Evolutionary conservation across 202 grass and related monocot species (phyloP), one percentile per base, ranked within the genome.

Genomic region (Eragrostis tef): DNA sequence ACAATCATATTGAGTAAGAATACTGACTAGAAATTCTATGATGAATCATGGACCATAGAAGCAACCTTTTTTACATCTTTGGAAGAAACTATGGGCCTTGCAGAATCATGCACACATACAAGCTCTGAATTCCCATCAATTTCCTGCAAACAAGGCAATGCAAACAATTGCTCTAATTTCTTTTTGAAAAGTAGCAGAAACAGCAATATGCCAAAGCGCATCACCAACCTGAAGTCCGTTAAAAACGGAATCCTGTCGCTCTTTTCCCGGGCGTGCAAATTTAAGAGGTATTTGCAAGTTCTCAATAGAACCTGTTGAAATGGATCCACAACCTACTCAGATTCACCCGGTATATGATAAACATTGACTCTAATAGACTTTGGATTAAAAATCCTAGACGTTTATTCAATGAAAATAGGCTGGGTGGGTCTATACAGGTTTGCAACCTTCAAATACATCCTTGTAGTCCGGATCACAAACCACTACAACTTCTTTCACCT

Each of bases 61-160:
- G 5, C 73, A 80, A 95, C 96, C 96, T 98, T 99, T 89, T 88
- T 91, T 16, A 91, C 83, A 78, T 99, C 96, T 85, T 66, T 64
- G 71, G 85, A 81, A 52, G 85, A 86, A 85, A 92, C 89, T 68
- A 99, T 72, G 83, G 96, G 93, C 63, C 92, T 91, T 54, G 96
- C 93, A 78, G 96, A 99, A 89, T 99, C 96, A 80, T 99, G 96
- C 39, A 99, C 82, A 72, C 96, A 99, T 59, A 99, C 90, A 84
- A 99, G 90, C 83, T 95, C 90, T 20, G 96, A 99, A 63, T 79
- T 71, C 53, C 87, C 79, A 91, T 91, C 85, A 79, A 90, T 90
- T 93, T 93, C 90, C 96, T 99, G 70, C n/a, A 47, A 81, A 61
- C 56, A 66, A 81, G 53, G 13, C 5, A 63, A 65, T 0, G 25